A percentile compares a stretch with the other conserved stretches of the same genome.
Conservation (phyloP, 2,329 filamentous ascomycete species). For the Periconia sp. region DNA sequence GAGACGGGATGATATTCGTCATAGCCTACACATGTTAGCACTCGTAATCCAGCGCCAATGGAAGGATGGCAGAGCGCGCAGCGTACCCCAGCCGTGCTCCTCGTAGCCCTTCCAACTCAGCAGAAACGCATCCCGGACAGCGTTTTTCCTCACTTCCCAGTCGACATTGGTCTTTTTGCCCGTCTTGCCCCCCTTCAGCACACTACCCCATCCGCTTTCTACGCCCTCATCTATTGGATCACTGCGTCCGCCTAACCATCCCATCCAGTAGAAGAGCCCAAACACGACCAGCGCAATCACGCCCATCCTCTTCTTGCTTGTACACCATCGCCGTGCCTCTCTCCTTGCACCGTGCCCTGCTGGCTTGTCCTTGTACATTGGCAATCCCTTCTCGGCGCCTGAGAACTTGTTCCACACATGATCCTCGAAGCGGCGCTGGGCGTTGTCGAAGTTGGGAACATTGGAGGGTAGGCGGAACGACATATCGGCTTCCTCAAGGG, state of each 20-base stretch:
- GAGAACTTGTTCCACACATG: slow-evolving; percentile 60
- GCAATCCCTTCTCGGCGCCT: slow-evolving; percentile 68
- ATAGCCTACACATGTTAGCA: slow-evolving; percentile 54
- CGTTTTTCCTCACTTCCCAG: slow-evolving; percentile 79
- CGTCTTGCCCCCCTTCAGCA: slow-evolving; percentile 32
- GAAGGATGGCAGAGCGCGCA: slow-evolving; percentile 20
- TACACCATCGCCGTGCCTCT: slow-evolving; percentile 64
- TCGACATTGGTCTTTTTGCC: slow-evolving; percentile 57
- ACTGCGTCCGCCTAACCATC: slow-evolving; percentile 46
- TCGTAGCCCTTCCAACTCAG: slow-evolving; percentile 94
- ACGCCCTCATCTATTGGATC: slow-evolving; percentile 44
- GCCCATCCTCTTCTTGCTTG: slow-evolving; percentile 66
- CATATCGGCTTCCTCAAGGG: slow-evolving; percentile 46
- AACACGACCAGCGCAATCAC: slow-evolving; percentile 62
- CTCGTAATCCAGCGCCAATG: background rate
- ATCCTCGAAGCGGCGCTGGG: slow-evolving; percentile 49
- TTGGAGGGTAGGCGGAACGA: slow-evolving; percentile 51
- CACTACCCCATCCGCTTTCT: too few relatives aligned
- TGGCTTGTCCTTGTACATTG: slow-evolving; percentile 99
- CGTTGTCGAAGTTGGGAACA: slow-evolving; percentile 50
- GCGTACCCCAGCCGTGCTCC: slow-evolving; percentile 90
- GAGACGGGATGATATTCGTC: slow-evolving; percentile 88
- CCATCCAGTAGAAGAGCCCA: slow-evolving; percentile 71
- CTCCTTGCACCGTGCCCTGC: slow-evolving; percentile 68
- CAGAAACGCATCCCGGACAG: slow-evolving; percentile 87